Base-by-base conservation (phyloP, 2,329 filamentous ascomycete genomes). In the Metarhizium sp. region DNA sequence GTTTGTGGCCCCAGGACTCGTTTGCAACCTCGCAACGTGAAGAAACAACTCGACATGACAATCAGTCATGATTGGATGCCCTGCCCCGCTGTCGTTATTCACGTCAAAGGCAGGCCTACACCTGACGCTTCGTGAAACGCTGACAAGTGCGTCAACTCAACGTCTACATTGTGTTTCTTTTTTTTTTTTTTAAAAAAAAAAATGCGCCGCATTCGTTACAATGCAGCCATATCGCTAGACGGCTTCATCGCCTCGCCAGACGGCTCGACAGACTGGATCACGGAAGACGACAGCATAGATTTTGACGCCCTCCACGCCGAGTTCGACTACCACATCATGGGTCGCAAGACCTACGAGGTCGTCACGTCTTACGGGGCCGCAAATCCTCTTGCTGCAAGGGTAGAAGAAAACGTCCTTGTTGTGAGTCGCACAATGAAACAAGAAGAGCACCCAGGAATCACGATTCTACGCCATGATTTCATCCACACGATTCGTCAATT, bases 321-420 rank as follows among this genome's bases (percentile, higher is more conserved):
- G 6, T 72, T 71, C 51, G 62, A 63, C 42, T 57, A 52, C 6
- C 69, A 69, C 40, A 36, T 72, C 59, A 71, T 72, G 68, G 70
- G 69, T 2, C 67, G 70, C 20, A 69, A 65, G 55, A 70, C 69
- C 0, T 71, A 69, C 54, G 59, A 71, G 18, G 59, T 60, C 8
- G 65, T 71, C 55, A 56, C 46, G 6, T 55, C 57, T 0, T 46
- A 53, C 53, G 34, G 59, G 2, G 59, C 59, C 16, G 43, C 51
- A 13, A 65, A 66, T 18, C 67, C 61, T 0, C 55, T 72, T 0
- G 47, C 45, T 1, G 60, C 55, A 0, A 49, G 52, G 6, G 30
- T 61, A 0, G 63, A 58, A 36, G 55, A 63, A 6, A 62, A 50
- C 4, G 57, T 72, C n/a, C 48, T 69, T 7, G 68, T 72, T 11